These are phyloP conservation scores for Neurospora sp. DNA, from an alignment of 495 filamentous ascomycete genomes.

Conservation along the genomic window DNA sequence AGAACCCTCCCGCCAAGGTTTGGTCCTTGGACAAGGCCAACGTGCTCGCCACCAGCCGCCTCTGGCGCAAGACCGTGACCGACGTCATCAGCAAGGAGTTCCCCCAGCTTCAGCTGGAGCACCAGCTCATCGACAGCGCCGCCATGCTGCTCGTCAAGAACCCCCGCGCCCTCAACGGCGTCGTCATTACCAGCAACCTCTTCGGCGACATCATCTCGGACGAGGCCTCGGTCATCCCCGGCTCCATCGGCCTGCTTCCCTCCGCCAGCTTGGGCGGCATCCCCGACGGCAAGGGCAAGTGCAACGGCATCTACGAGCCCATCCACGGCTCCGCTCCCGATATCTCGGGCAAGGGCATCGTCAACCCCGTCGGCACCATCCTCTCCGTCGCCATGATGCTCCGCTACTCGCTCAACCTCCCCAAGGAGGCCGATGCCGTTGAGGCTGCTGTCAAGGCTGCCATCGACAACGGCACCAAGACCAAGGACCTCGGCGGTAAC, in stretches of 20 bases:
- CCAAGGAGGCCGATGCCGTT: constrained; percentile 57
- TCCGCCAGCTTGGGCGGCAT: constrained; percentile 81
- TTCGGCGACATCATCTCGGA: constrained; percentile 97
- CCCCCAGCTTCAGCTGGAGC: constrained; percentile 70
- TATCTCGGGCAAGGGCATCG: constrained; percentile 80
- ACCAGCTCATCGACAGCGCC: constrained; percentile 91
- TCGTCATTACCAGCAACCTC: constrained; percentile 88
- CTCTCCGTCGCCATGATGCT: constrained; percentile 89
- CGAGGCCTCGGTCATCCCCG: constrained; percentile 93
- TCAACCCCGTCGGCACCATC: constrained; percentile 76
- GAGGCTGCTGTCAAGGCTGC: constrained; percentile 72
- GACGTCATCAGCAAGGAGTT: constrained; percentile 81
- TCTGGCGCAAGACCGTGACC: constrained; percentile 83
- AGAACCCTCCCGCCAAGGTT: constrained; percentile 70
- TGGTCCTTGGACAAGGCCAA: constrained; percentile 96
- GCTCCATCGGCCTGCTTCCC: constrained; percentile 79
- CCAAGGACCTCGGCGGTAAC: constrained; percentile 69
- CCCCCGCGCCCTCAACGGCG: constrained; percentile 79
- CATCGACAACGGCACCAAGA: constrained; percentile 64
- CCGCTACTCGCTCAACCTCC: constrained; percentile 72
- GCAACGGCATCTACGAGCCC: constrained; percentile 92
- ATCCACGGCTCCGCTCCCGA: constrained; percentile 80
- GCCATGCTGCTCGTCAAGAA: constrained; percentile 98
- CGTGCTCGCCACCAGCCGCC: constrained; percentile 76
- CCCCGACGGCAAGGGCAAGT: constrained; percentile 64